Conservation (phyloP, 805 yeast species). For the Debaryomyces maramus region DNA sequence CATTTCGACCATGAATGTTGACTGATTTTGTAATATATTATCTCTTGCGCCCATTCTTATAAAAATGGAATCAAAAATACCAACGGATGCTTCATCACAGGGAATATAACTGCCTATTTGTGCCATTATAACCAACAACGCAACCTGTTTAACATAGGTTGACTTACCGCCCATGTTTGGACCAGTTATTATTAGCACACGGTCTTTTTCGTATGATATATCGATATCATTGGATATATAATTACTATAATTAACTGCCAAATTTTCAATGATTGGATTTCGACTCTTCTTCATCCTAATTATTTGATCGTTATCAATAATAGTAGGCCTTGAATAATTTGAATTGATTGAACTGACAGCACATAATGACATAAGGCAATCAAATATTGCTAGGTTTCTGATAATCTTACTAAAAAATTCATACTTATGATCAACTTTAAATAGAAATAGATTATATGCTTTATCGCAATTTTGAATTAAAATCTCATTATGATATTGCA, state of each 20-base stretch:
- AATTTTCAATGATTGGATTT: slow-evolving; percentile 64
- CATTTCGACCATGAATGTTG: slow-evolving; percentile 82
- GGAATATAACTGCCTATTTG: slow-evolving; percentile 81
- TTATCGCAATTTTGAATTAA: slow-evolving; percentile 47
- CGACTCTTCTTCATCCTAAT: slow-evolving; percentile 58
- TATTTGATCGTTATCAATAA: slow-evolving; percentile 38
- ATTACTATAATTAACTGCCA: slow-evolving; percentile 25
- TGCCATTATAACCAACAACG: slow-evolving; percentile 66
- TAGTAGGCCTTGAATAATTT: slow-evolving; percentile 49
- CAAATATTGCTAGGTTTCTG: slow-evolving; percentile 53
- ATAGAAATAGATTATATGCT: slow-evolving; percentile 45
- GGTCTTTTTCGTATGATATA: slow-evolving; percentile 46
- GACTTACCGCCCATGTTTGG: slow-evolving; percentile 92
- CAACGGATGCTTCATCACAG: slow-evolving; percentile 57
- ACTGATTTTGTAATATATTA: slow-evolving; percentile 68
- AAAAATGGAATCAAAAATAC: slow-evolving; percentile 73
- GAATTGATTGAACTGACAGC: slow-evolving; percentile 52
- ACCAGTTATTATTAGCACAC: slow-evolving; percentile 71
- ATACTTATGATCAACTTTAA: slow-evolving; percentile 31
- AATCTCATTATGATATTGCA: slow-evolving; percentile 62
- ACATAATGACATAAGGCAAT: slow-evolving; percentile 66
- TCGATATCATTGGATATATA: slow-evolving; percentile 69
- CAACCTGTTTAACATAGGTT: slow-evolving; percentile 72
- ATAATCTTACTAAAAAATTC: slow-evolving; percentile 43
- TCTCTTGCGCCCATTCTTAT: slow-evolving; percentile 88